Base-by-base conservation (phyloP, 495 filamentous ascomycete species). In the Penicillium pancosmium region DNA sequence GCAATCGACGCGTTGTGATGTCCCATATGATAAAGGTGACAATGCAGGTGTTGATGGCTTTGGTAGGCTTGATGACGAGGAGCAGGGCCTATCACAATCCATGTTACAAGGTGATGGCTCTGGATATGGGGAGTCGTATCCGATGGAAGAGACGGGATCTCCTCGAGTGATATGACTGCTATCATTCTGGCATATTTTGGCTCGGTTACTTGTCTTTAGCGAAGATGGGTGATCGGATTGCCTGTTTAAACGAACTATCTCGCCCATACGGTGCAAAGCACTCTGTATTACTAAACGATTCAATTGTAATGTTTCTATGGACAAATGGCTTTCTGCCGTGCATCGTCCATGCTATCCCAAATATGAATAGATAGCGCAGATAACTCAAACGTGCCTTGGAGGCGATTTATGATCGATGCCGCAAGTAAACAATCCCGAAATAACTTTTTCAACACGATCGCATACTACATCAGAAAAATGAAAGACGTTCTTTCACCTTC, bases 1-100 rank as follows among this genome's bases (percentile, higher is more conserved):
- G 57, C 67, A 75, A 21, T 79, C 74, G 12, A 55, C 57, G 18
- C 59, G 61, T 31, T 88, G 87, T 61, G 81, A 86, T 55, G 70
- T 71, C 2, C 84, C 87, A 11, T 83, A 82, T 57, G 79, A 83
- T 10, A 81, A 70, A 38, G 67, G 68, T 10, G 81, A 81, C 36
- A 27, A 56, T 27, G 54, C 59, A 36, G 56, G 54, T 6, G 40
- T 59, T 0, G 73, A 78, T n/a, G 76, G 75, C 0, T 80, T 79
- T 59, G 63, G 67, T 7, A 79, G 74, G 54, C 47, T 80, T 31
- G 73, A 77, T 57, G 83, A 86, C 55, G 83, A 86, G 59, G 80
- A 80, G 50, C 71, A 73, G 53, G 71, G 69, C 31, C 21, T 72
- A 7, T 34, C 56, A 27, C 35, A 56, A 34, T 49, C 67, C 5